Conservation (phyloP, 2,329 filamentous ascomycete species). For the Gnomoniopsis smithogilvyi region DNA sequence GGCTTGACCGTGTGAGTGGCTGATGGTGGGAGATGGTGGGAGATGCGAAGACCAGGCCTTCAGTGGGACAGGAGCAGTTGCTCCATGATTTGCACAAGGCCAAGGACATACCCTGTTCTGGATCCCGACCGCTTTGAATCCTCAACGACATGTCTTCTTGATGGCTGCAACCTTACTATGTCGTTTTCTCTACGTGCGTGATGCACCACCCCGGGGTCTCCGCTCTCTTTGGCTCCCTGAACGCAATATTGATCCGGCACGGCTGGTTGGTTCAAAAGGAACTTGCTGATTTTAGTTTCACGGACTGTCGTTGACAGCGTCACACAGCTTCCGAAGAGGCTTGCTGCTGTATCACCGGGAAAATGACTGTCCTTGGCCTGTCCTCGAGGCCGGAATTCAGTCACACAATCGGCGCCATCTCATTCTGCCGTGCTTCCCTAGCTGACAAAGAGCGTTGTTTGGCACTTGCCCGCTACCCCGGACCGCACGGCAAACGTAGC, state of each 20-base stretch:
- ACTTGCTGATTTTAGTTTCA: not conserved
- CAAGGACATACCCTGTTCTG: not conserved
- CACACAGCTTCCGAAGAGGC: not conserved
- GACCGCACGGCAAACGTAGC: not conserved
- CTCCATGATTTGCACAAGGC: not conserved
- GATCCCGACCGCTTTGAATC: not conserved
- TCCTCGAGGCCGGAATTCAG: not conserved
- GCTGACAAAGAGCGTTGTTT: not conserved
- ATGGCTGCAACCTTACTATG: too few relatives aligned
- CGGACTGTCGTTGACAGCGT: not conserved
- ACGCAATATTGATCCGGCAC: not conserved
- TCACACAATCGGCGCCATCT: not conserved
- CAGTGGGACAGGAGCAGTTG: conserved; percentile 1
- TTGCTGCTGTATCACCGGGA: not conserved
- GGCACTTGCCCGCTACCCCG: not conserved
- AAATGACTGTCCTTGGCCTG: not conserved
- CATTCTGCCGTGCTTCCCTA: not conserved
- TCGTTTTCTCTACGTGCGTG: too few relatives aligned
- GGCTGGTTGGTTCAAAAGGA: not conserved
- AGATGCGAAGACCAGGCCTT: not conserved
- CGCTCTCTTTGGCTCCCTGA: not conserved
- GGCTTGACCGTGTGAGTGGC: conserved; percentile 1
- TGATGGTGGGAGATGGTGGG: not conserved
- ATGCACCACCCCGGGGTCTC: not conserved
- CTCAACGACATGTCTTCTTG: not conserved